Evolutionary conservation across 2,329 filamentous ascomycete species (phyloP).

Genomic region (Alternaria infectoria): DNA sequence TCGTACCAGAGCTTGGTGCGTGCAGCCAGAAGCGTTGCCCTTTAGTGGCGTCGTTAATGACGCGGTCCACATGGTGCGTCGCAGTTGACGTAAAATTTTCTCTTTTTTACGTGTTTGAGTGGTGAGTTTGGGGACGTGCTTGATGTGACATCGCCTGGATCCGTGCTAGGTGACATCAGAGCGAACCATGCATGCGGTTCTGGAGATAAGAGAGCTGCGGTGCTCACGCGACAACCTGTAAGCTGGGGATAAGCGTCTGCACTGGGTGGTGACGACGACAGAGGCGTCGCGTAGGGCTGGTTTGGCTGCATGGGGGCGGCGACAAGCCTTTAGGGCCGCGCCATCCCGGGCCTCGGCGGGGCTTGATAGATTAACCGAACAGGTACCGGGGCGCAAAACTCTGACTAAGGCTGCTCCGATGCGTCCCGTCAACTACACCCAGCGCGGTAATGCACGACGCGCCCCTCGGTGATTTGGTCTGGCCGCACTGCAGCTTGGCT

Average conservation of each 20-base stretch:
- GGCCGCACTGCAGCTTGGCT: neutral
- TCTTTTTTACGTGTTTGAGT: slow-evolving; percentile 20
- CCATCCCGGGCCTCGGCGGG: slow-evolving; percentile 25
- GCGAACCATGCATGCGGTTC: neutral
- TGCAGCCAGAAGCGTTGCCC: neutral
- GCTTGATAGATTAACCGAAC: slow-evolving; percentile 27
- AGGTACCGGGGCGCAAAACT: slow-evolving; percentile 14
- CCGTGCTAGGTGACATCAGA: neutral
- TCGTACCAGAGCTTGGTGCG: slow-evolving; percentile 11
- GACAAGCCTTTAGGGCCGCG: slow-evolving; percentile 30
- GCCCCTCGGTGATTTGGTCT: neutral
- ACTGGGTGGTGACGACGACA: slow-evolving; percentile 8
- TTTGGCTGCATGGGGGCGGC: slow-evolving; percentile 10
- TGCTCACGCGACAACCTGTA: neutral
- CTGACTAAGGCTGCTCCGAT: slow-evolving; percentile 15
- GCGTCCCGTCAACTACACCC: slow-evolving; percentile 18
- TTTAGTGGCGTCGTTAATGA: slow-evolving; percentile 14
- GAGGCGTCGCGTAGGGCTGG: slow-evolving; percentile 15
- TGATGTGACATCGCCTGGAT: slow-evolving; percentile 12
- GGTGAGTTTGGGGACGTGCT: slow-evolving; percentile 28
- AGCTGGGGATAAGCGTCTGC: neutral
- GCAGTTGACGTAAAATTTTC: slow-evolving; percentile 43
- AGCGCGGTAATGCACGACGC: slow-evolving; percentile 24
- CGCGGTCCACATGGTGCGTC: slow-evolving; percentile 36
- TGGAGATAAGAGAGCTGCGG: neutral